Evolutionary conservation across 2,329 filamentous ascomycete species (phyloP).

Genomic region (Diaporthe caulivora): DNA sequence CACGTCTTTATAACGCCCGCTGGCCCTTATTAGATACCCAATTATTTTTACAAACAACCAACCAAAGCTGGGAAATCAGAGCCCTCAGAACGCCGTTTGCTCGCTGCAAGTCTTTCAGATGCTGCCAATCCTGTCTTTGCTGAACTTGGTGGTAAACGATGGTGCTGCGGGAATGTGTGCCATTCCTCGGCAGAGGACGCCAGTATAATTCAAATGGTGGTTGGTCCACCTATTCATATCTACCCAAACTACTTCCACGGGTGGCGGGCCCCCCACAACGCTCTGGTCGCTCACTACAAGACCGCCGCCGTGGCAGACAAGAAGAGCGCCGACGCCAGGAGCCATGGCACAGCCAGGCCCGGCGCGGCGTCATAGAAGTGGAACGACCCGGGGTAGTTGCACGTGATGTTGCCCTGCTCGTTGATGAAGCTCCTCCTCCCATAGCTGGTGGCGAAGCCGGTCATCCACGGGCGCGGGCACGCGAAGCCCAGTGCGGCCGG

Average conservation of each 20-base stretch:
- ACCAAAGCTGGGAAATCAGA: slow-evolving; percentile 5
- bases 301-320: slow-evolving; percentile 20
- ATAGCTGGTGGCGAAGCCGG: slow-evolving; percentile 62
- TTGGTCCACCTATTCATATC: neutral
- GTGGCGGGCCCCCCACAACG: neutral
- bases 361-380: slow-evolving; percentile 58
- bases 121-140: slow-evolving; percentile 1
- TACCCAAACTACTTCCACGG: neutral
- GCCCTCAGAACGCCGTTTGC: slow-evolving; percentile 19
- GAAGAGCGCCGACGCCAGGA: slow-evolving; percentile 35
- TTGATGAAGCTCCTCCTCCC: slow-evolving; percentile 46
- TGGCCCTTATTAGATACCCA: slow-evolving; percentile 30
- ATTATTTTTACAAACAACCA: slow-evolving; percentile 1
- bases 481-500: slow-evolving; percentile 80
- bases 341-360: slow-evolving; percentile 43
- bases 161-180: neutral
- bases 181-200: neutral
- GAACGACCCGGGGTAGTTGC: slow-evolving; percentile 73
- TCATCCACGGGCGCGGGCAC: slow-evolving; percentile 70
- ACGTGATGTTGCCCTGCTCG: slow-evolving; percentile 53
- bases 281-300: slow-evolving; percentile 9
- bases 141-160: neutral
- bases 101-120: slow-evolving; percentile 20
- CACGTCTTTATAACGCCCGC: slow-evolving; percentile 4
- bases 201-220: slow-evolving; percentile 16